These are phyloP conservation scores for Botrytis cinerea DNA, from an alignment of 2,329 filamentous ascomycete species.

Conservation along the genomic window DNA sequence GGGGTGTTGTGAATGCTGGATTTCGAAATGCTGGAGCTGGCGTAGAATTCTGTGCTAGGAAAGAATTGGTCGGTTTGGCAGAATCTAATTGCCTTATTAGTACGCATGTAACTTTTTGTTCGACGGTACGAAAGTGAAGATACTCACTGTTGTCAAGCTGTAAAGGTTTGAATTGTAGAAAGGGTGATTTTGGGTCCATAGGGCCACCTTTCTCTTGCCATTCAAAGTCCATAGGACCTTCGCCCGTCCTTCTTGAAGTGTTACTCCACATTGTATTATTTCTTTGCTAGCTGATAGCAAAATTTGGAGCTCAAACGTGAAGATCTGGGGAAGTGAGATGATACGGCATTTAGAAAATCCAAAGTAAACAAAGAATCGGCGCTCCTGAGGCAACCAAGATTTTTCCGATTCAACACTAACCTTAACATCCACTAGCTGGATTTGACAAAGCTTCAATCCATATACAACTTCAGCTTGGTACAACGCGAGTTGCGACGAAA, in stretches of 20 bases:
- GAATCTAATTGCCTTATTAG: conserved; percentile 39
- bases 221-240: conserved; percentile 68
- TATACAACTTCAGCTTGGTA: conserved; percentile 9
- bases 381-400: conserved; percentile 26
- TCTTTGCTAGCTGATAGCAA: not conserved
- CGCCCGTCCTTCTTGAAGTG: conserved; percentile 57
- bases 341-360: not conserved
- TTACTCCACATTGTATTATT: conserved; percentile 41
- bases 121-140: not conserved
- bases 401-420: conserved; percentile 27
- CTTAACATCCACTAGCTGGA: conserved; percentile 2
- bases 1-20: conserved; percentile 64
- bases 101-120: not conserved
- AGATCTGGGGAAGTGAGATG: conserved; percentile 3
- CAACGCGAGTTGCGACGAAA: conserved; percentile 11
- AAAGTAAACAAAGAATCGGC: conserved; percentile 25
- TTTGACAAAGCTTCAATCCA: conserved; percentile 15
- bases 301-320: conserved; percentile 6
- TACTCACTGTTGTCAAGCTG: conserved; percentile 36
- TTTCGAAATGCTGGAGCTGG: conserved; percentile 58
- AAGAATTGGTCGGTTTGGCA: conserved; percentile 44
- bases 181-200: conserved; percentile 62
- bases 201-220: conserved; percentile 57
- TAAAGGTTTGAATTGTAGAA: conserved; percentile 52
- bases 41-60: conserved; percentile 53